Percentiles rank a stretch among this genome's conserved stretches.
phyloP scores from a whole-genome alignment of 352 stramenopile genomes.

The Globisporangium splendens region DNA sequence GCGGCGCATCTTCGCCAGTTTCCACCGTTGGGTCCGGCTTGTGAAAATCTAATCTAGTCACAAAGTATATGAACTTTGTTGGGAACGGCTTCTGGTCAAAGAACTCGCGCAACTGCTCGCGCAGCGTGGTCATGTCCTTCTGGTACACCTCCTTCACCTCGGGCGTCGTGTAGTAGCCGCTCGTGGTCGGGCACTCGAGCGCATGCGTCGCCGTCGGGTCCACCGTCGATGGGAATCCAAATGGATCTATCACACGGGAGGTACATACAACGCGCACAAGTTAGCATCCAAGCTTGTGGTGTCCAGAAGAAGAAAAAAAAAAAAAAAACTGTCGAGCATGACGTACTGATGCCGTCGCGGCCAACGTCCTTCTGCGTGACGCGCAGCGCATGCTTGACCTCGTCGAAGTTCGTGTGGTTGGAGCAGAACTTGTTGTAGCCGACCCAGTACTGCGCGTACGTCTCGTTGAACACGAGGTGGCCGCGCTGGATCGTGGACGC shows the following conservation, averaged over 20 bases:
- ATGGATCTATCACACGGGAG: constrained; percentile 33
- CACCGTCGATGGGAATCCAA: constrained; percentile 56
- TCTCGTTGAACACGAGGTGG: constrained; percentile 86
- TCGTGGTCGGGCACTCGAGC: constrained; percentile 56
- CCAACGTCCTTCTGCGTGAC: constrained; percentile 70
- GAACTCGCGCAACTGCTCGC: constrained; percentile 68
- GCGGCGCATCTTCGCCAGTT: constrained; percentile 27
- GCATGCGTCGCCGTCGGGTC: constrained; percentile 55
- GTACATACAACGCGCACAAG: background rate
- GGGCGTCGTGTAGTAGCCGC: constrained; percentile 65
- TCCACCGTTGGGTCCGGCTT: constrained; percentile 46
- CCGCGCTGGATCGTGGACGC: constrained; percentile 79
- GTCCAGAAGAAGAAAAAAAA: background rate
- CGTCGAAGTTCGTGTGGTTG: constrained; percentile 62
- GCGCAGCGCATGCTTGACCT: constrained; percentile 66
- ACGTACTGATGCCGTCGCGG: constrained; percentile 76
- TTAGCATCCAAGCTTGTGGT: background rate
- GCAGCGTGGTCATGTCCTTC: constrained; percentile 70
- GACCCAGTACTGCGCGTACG: constrained; percentile 87
- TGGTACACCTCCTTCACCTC: constrained; percentile 58
- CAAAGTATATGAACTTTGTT: constrained; percentile 85
- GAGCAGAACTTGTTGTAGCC: constrained; percentile 88
- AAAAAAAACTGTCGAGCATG: background rate
- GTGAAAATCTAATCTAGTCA: constrained; percentile 78
- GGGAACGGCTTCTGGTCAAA: constrained; percentile 79